Percentiles rank a stretch among this genome's conserved stretches.
phyloP scores from a whole-genome alignment of 2,329 filamentous ascomycete species.

The Microdochium trichocladiopsis region DNA sequence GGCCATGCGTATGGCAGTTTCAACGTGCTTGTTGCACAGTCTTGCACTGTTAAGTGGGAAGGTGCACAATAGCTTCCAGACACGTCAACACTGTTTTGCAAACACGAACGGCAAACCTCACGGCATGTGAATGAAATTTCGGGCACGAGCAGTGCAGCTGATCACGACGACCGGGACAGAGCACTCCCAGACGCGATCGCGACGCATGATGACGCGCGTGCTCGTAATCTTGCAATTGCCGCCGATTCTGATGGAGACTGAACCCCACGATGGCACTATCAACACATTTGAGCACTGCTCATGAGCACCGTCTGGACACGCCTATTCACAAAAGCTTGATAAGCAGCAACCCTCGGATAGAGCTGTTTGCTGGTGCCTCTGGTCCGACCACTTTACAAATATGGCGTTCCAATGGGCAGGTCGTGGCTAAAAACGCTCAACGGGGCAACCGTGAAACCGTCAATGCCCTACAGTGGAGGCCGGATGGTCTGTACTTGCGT shows the following conservation, averaged over 20 bases:
- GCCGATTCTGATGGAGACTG: background rate
- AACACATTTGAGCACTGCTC: slow-evolving; percentile 37
- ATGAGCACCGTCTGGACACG: slow-evolving; percentile 50
- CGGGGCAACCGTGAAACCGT: slow-evolving; percentile 32
- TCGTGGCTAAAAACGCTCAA: slow-evolving; percentile 45
- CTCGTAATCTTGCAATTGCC: too few relatives aligned
- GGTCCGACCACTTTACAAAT: slow-evolving; percentile 64
- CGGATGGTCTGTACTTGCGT: slow-evolving; percentile 50
- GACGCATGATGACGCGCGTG: too few relatives aligned
- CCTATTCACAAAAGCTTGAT: slow-evolving; percentile 52
- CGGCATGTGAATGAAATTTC: too few relatives aligned
- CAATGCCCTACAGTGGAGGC: slow-evolving; percentile 55
- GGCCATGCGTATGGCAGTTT: too few relatives aligned
- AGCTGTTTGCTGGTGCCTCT: slow-evolving; percentile 71
- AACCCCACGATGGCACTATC: slow-evolving; percentile 13
- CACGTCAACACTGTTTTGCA: too few relatives aligned
- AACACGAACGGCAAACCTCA: too few relatives aligned
- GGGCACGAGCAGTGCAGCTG: too few relatives aligned
- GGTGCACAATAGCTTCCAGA: too few relatives aligned
- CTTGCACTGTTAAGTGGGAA: too few relatives aligned
- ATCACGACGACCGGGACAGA: too few relatives aligned
- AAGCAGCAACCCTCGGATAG: slow-evolving; percentile 76
- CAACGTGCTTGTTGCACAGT: too few relatives aligned
- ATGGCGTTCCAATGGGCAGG: slow-evolving; percentile 71
- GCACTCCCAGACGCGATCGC: too few relatives aligned